These are phyloP conservation scores for Alternaria rosae DNA, from an alignment of 2,329 filamentous ascomycete genomes.

Conservation along the genomic window DNA sequence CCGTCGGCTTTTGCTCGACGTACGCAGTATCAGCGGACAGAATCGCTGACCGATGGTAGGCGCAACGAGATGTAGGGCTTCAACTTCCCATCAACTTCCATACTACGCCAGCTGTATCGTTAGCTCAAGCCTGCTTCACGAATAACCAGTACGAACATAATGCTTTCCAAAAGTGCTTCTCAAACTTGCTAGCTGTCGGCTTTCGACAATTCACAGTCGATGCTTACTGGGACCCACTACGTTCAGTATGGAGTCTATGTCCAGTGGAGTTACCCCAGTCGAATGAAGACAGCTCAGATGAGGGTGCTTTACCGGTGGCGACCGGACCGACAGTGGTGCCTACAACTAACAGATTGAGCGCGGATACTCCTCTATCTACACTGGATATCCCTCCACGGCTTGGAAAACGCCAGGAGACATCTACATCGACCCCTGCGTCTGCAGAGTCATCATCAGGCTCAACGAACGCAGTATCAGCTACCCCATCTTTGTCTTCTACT, in stretches of 20 bases:
- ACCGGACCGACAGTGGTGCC: slow-evolving; percentile 20
- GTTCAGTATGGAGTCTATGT: slow-evolving; percentile 66
- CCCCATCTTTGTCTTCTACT: slow-evolving; percentile 4
- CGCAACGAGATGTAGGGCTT: slow-evolving; percentile 67
- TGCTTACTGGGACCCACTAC: slow-evolving; percentile 68
- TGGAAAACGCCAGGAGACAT: slow-evolving; percentile 21
- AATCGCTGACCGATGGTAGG: slow-evolving; percentile 52
- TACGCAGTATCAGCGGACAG: background rate
- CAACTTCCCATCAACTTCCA: slow-evolving; percentile 70
- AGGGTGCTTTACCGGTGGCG: slow-evolving; percentile 12
- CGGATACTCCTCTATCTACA: slow-evolving; percentile 26
- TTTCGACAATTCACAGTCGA: slow-evolving; percentile 67
- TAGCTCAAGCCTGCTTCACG: slow-evolving; percentile 67
- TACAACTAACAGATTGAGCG: slow-evolving; percentile 26
- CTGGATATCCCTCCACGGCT: slow-evolving; percentile 6
- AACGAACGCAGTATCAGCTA: background rate
- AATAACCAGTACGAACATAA: slow-evolving; percentile 61
- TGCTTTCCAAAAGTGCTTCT: slow-evolving; percentile 64
- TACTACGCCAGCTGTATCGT: slow-evolving; percentile 63
- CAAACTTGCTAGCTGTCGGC: slow-evolving; percentile 67
- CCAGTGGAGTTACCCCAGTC: slow-evolving; percentile 61
- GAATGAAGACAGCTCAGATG: slow-evolving; percentile 5
- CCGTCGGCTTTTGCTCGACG: background rate
- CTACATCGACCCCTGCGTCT: slow-evolving; percentile 1
- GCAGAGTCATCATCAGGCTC: slow-evolving; percentile 1